phyloP scores from a whole-genome alignment of 768 basidiomycete genomes.

The Rhodotorula graminis region DNA sequence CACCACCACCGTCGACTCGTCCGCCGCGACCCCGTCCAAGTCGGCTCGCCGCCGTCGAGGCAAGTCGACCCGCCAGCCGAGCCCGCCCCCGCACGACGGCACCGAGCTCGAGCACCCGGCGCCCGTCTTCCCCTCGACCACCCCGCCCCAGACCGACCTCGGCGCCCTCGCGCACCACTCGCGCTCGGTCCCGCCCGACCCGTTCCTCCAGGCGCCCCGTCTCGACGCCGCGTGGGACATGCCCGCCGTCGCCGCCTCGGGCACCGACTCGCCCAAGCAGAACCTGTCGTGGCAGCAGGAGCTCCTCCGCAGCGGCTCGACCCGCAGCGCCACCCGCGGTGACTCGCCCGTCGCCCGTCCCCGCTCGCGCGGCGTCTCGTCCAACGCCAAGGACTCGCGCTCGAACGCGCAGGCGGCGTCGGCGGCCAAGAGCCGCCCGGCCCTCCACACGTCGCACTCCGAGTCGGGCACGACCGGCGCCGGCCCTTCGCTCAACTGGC shows the following conservation, averaged over 20 bases:
- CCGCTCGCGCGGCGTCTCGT: slow-evolving; percentile 5
- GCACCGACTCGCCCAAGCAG: slow-evolving; percentile 15
- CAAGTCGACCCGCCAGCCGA: slow-evolving; percentile 16
- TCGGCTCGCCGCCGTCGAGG: slow-evolving; percentile 7
- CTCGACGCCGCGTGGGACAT: slow-evolving; percentile 31
- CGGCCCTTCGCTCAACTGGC: slow-evolving; percentile 27
- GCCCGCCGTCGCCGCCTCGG: neutral
- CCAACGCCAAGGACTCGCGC: neutral
- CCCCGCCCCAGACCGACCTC: slow-evolving; percentile 21
- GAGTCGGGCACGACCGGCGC: slow-evolving; percentile 2
- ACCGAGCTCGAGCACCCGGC: neutral
- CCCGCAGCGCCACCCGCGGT: no score
- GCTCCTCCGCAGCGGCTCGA: slow-evolving; percentile 10
- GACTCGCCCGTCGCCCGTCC: neutral
- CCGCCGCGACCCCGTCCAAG: slow-evolving; percentile 14
- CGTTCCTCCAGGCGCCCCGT: neutral
- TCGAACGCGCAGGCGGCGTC: neutral
- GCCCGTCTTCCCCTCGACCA: slow-evolving; percentile 12
- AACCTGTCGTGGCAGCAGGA: slow-evolving; percentile 35
- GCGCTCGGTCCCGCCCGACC: slow-evolving; percentile 24
- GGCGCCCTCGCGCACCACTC: slow-evolving; percentile 10
- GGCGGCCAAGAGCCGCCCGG: slow-evolving; percentile 2
- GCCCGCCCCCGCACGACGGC: slow-evolving; percentile 8
- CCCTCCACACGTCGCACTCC: slow-evolving; percentile 10
- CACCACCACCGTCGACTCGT: no score